phyloP scores from a whole-genome alignment of 257 asterid genomes.

The Rhazya stricta region DNA sequence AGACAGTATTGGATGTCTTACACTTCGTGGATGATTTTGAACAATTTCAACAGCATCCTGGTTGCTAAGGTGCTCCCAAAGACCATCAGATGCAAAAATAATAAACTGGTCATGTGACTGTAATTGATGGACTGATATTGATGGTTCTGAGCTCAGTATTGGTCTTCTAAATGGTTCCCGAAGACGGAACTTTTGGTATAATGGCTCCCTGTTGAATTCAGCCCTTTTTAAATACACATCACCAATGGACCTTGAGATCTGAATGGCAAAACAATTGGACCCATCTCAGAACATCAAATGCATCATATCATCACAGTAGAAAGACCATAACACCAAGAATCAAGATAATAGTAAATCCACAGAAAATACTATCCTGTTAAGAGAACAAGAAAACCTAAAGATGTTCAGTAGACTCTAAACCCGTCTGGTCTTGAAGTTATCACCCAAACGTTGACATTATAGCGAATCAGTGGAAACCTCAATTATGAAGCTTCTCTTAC shows the following conservation, averaged over 20 bases:
- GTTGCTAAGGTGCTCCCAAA: conserved; percentile 82
- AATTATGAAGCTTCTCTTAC: neutral
- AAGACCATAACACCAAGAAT: neutral
- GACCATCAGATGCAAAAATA: conserved; percentile 80
- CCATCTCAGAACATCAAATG: neutral
- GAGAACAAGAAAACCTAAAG: neutral
- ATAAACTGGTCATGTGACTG: conserved; percentile 65
- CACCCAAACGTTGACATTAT: neutral
- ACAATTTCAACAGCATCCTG: conserved; percentile 76
- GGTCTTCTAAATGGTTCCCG: conserved; percentile 60
- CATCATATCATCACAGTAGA: neutral
- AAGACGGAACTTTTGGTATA: conserved; percentile 62
- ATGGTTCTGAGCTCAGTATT: conserved; percentile 68
- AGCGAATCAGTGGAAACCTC: neutral
- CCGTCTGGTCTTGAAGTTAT: neutral
- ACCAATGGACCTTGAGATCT: conserved; percentile 78
- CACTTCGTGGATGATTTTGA: conserved; percentile 57
- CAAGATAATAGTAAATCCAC: neutral
- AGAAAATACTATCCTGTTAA: neutral
- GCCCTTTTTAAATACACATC: conserved; percentile 66
- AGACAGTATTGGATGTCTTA: conserved; percentile 26
- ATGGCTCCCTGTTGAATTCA: conserved; percentile 78
- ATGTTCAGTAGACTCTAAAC: too few relatives aligned
- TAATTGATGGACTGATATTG: conserved; percentile 51
- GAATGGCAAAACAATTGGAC: conserved; percentile 19